Evolutionary conservation across 2,329 filamentous ascomycete species (phyloP), one percentile per base, ranked within the genome.

Genomic region (Sarocladium oryzae): DNA sequence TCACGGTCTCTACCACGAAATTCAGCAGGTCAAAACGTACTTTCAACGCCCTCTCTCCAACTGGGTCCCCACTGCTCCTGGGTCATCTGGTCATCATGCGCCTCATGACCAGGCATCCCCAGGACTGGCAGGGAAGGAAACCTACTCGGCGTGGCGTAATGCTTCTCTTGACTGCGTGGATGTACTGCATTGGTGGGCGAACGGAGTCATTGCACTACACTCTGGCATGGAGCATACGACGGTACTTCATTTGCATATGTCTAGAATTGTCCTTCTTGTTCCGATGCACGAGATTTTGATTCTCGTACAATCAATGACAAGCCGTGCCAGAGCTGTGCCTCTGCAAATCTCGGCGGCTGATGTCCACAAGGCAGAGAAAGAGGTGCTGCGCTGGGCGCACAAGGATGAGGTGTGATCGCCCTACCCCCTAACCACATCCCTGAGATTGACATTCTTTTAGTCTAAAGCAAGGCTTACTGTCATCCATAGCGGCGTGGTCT

Each of bases 171-270:
- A 75, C 50, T 72, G 67, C 37, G 55, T 82, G 2, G 79, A 82
- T 52, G 70, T 81, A 1, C 65, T 82, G 2, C 77, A 82, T 56
- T 82, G 79, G 78, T 69, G 72, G 16, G 78, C 78, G 2, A 79
- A 79, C 55, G 73, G 69, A 37, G 70, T 69, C 0, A 72, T 78
- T 26, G 73, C 74, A 4, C 69, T 70, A 46, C 63, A 70, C 1
- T 66, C 69, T 1, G 79, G 78, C 0, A 64, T 74, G 5, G 78
- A 82, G 53, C 76, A 80, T 52, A 70, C 75, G 2, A 78, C 75
- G 1, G 68, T 82, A 0, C 60, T 81, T 6, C 77, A 82, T 55
- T 68, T 82, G 2, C 79, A 82, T 56, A 60, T 76, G 2, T 72
- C 79, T 0, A 69, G 79, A 2, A 67, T 81, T 1, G 63, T 81